Evolutionary conservation across 139 green algal genomes (phyloP).

Genomic region (Haematococcus sp.): DNA sequence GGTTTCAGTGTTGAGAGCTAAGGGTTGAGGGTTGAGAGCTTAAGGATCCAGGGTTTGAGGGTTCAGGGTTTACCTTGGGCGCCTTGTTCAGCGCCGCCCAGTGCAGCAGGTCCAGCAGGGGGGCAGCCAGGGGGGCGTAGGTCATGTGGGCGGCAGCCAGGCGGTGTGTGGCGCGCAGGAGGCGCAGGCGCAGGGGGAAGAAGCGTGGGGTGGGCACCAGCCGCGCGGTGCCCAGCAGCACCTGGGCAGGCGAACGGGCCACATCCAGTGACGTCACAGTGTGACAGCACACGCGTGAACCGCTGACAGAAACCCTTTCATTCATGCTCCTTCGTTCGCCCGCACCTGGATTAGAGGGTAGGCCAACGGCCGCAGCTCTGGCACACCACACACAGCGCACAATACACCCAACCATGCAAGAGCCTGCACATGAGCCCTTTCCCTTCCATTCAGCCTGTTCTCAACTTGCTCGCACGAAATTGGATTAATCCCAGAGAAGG

Average conservation of each 20-base stretch:
- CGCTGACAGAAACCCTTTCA: not conserved
- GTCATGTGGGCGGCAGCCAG: constrained; percentile 55
- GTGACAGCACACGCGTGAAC: not conserved
- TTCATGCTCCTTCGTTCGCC: no score
- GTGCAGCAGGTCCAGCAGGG: constrained; percentile 85
- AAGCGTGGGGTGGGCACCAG: constrained; percentile 88
- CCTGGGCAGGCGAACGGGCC: constrained; percentile 33
- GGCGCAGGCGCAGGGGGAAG: constrained; percentile 85
- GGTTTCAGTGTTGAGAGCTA: no score
- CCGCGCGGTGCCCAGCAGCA: constrained; percentile 72
- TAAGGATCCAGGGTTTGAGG: no score
- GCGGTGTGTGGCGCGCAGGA: constrained; percentile 53
- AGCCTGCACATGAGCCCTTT: no score
- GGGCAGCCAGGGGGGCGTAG: constrained; percentile 76
- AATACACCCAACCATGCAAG: constrained; percentile 77
- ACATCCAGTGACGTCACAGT: not conserved
- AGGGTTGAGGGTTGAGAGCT: no score
- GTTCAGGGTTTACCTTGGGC: constrained; percentile 17
- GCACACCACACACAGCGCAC: constrained; percentile 28
- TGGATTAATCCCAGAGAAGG: no score
- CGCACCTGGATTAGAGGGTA: constrained; percentile 73
- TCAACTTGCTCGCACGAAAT: no score
- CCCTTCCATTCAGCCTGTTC: no score
- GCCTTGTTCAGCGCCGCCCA: constrained; percentile 60
- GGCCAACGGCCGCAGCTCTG: constrained; percentile 75